Conservation (phyloP, 495 filamentous ascomycete genomes). For the Podospora sp. region DNA sequence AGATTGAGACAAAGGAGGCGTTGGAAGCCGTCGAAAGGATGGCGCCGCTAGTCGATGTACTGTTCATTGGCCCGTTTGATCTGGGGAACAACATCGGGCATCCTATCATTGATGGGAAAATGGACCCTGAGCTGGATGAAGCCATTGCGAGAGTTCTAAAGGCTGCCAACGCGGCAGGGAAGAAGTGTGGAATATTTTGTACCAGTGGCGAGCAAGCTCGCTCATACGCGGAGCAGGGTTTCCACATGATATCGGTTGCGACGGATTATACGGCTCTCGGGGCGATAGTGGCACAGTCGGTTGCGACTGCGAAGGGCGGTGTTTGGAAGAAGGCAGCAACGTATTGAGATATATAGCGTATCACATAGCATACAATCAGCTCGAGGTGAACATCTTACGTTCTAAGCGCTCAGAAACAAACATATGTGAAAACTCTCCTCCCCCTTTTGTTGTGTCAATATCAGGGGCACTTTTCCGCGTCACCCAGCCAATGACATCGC, state of each 20-base stretch:
- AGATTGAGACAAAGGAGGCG: slow-evolving; percentile 80
- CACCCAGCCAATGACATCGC: neutral
- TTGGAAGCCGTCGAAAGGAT: slow-evolving; percentile 72
- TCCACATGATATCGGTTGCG: slow-evolving; percentile 72
- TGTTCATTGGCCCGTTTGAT: slow-evolving; percentile 81
- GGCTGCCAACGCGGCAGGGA: slow-evolving; percentile 67
- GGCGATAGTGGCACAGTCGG: slow-evolving; percentile 44
- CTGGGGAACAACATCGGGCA: slow-evolving; percentile 75
- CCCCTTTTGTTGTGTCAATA: neutral
- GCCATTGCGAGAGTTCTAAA: slow-evolving; percentile 66
- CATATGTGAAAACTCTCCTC: neutral
- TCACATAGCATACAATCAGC: neutral
- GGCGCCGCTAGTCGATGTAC: slow-evolving; percentile 70
- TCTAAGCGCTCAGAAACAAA: neutral
- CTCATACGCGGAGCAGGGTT: slow-evolving; percentile 66
- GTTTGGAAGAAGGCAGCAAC: slow-evolving; percentile 35
- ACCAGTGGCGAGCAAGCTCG: slow-evolving; percentile 65
- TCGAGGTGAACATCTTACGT: neutral
- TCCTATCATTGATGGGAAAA: slow-evolving; percentile 63
- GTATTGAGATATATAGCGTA: slow-evolving; percentile 30
- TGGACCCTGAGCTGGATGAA: slow-evolving; percentile 64
- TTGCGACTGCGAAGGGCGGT: slow-evolving; percentile 52
- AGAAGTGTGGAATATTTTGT: slow-evolving; percentile 79
- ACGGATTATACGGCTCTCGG: slow-evolving; percentile 62
- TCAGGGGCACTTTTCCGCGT: neutral